These are phyloP conservation scores for Trichoderma simmonsii DNA, from an alignment of 2,329 filamentous ascomycete species.

Conservation along the genomic window DNA sequence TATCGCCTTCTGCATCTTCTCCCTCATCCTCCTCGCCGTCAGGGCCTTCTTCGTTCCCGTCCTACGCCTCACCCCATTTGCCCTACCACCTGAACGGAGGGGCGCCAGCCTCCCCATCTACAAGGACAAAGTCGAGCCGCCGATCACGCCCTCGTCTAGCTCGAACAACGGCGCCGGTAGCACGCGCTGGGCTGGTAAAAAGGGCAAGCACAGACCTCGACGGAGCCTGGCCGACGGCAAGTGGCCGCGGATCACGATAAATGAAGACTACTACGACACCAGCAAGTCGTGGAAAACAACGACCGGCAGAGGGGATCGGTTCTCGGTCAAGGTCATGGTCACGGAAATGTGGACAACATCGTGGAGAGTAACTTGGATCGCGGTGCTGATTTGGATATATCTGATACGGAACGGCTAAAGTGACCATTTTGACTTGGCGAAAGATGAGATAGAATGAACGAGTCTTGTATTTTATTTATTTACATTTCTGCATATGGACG, in stretches of 20 bases:
- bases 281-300: slow-evolving; percentile 34
- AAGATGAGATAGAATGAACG: not conserved
- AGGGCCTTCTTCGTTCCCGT: slow-evolving; percentile 57
- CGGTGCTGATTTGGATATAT: slow-evolving; percentile 62
- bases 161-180: slow-evolving; percentile 23
- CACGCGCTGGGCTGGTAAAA: slow-evolving; percentile 27
- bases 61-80: slow-evolving; percentile 52
- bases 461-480: not conserved
- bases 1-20: slow-evolving; percentile 56
- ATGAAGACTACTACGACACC: slow-evolving; percentile 46
- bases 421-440: not conserved
- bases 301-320: slow-evolving; percentile 25
- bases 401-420: slow-evolving; percentile 59
- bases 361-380: slow-evolving; percentile 62
- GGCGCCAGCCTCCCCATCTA: slow-evolving; percentile 40
- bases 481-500: slow-evolving; percentile 3
- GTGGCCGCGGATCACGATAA: slow-evolving; percentile 53
- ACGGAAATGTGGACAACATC: slow-evolving; percentile 61
- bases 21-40: slow-evolving; percentile 47
- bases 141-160: slow-evolving; percentile 24
- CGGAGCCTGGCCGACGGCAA: slow-evolving; percentile 46
- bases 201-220: slow-evolving; percentile 27
- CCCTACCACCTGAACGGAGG: slow-evolving; percentile 42
- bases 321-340: slow-evolving; percentile 45
- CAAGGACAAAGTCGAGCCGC: slow-evolving; percentile 51